phyloP scores from a whole-genome alignment of 1,139 yeast genomes.

The Debaryomycetaceae sp. region DNA sequence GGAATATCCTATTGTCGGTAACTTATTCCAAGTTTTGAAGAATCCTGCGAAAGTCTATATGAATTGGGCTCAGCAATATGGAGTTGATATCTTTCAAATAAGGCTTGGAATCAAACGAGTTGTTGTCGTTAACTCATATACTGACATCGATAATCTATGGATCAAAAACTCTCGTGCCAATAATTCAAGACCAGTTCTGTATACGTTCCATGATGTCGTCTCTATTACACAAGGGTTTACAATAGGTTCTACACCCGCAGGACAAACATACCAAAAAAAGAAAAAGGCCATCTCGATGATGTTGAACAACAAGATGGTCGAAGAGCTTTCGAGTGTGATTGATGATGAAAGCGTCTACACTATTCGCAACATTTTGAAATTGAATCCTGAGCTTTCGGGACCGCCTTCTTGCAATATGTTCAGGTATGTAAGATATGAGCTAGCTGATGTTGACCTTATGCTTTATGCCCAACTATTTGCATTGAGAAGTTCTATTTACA shows the following conservation, averaged over 20 bases:
- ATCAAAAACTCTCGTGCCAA: constrained; percentile 47
- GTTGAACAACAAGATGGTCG: constrained; percentile 39
- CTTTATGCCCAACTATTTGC: constrained; percentile 50
- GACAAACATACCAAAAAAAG: constrained; percentile 48
- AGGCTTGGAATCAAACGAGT: constrained; percentile 55
- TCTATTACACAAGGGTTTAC: constrained; percentile 65
- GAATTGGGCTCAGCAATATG: constrained; percentile 44
- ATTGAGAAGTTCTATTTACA: constrained; percentile 50
- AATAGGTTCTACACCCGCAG: constrained; percentile 74
- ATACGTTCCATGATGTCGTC: constrained; percentile 66
- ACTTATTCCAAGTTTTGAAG: constrained; percentile 40
- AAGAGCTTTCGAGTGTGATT: constrained; percentile 33
- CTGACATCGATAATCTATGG: constrained; percentile 56
- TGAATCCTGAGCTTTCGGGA: constrained; percentile 16
- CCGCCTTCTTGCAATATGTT: constrained; percentile 20
- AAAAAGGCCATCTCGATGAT: constrained; percentile 53
- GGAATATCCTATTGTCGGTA: constrained; percentile 54
- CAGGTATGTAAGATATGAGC: constrained; percentile 9
- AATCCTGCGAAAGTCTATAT: constrained; percentile 53
- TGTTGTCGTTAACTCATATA: constrained; percentile 63
- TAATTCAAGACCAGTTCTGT: constrained; percentile 63
- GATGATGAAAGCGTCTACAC: constrained; percentile 39
- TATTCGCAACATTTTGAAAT: constrained; percentile 22
- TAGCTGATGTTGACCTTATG: constrained; percentile 39
- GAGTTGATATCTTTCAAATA: constrained; percentile 53